phyloP scores from a whole-genome alignment of 2,329 filamentous ascomycete species.

The Epichloe festucae region DNA sequence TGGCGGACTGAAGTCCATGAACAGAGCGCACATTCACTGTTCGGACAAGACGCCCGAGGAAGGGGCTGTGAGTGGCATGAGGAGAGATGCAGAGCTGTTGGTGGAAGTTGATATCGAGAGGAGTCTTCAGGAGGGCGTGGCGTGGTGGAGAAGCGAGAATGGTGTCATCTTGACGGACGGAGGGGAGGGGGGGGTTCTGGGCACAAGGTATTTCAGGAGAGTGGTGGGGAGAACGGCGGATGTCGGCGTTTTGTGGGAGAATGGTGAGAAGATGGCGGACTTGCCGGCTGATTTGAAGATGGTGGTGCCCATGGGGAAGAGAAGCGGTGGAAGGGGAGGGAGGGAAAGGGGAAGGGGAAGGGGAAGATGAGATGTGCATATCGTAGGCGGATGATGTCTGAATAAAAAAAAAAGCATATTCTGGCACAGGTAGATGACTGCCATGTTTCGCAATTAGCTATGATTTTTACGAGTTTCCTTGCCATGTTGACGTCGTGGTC shows the following conservation, averaged over 20 bases:
- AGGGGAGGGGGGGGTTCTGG: constrained; percentile 46
- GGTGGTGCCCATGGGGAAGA: constrained; percentile 35
- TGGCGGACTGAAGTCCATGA: constrained; percentile 73
- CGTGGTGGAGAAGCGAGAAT: constrained; percentile 72
- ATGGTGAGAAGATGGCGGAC: constrained; percentile 53
- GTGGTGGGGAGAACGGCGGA: constrained; percentile 50
- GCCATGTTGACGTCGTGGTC: too few relatives aligned
- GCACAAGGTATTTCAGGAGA: constrained; percentile 54
- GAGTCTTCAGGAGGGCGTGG: constrained; percentile 47
- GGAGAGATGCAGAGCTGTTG: constrained; percentile 61
- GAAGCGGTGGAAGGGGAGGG: constrained; percentile 21
- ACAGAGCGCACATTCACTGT: constrained; percentile 80
- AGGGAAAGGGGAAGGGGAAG: constrained; percentile 22
- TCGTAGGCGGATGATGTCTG: background rate
- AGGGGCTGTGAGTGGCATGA: constrained; percentile 66
- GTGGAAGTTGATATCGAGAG: constrained; percentile 62
- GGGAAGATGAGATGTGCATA: background rate
- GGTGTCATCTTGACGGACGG: constrained; percentile 58
- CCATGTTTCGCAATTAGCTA: background rate
- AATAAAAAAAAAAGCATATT: background rate
- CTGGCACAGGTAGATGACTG: background rate
- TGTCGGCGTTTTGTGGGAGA: constrained; percentile 55
- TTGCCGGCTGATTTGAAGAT: constrained; percentile 47
- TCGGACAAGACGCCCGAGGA: constrained; percentile 44
- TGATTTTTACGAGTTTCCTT: too few relatives aligned